Evolutionary conservation across 2,329 filamentous ascomycete genomes (phyloP).

Genomic region (Sodiomyces alkalinus): DNA sequence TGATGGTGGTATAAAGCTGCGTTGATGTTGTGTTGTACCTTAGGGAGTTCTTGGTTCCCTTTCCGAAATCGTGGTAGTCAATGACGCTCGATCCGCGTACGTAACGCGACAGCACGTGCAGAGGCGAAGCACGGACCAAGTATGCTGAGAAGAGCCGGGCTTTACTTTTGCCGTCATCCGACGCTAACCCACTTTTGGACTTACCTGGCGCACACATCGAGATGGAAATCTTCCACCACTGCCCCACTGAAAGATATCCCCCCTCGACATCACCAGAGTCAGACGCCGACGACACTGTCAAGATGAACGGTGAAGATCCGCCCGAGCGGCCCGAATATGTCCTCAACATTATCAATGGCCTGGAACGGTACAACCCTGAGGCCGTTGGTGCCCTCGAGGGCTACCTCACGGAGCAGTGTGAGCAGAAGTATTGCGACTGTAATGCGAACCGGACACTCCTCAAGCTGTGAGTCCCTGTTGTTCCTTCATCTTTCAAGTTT

Average conservation of each 20-base stretch:
- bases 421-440: slow-evolving; percentile 84
- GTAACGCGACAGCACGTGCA: slow-evolving; percentile 2
- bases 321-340: slow-evolving; percentile 87
- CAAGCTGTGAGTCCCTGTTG: slow-evolving; percentile 66
- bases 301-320: slow-evolving; percentile 66
- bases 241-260: slow-evolving; percentile 26
- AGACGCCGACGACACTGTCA: slow-evolving; percentile 15
- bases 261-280: slow-evolving; percentile 14
- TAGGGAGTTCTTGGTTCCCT: too few species aligned
- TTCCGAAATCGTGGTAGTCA: slow-evolving; percentile 5
- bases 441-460: slow-evolving; percentile 92
- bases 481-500: slow-evolving; percentile 4
- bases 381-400: slow-evolving; percentile 86
- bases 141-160: not conserved
- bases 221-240: slow-evolving; percentile 21
- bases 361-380: slow-evolving; percentile 97
- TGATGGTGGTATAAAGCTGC: too few species aligned
- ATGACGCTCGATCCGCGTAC: slow-evolving; percentile 6
- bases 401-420: slow-evolving; percentile 90
- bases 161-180: slow-evolving; percentile 1
- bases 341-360: slow-evolving; percentile 84
- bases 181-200: slow-evolving; percentile 18
- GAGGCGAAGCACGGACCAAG: too few species aligned
- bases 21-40: too few species aligned
- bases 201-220: slow-evolving; percentile 19